These are phyloP conservation scores for Tremellales sp. DNA, from an alignment of 1,284 basidiomycete species.

Conservation along the genomic window DNA sequence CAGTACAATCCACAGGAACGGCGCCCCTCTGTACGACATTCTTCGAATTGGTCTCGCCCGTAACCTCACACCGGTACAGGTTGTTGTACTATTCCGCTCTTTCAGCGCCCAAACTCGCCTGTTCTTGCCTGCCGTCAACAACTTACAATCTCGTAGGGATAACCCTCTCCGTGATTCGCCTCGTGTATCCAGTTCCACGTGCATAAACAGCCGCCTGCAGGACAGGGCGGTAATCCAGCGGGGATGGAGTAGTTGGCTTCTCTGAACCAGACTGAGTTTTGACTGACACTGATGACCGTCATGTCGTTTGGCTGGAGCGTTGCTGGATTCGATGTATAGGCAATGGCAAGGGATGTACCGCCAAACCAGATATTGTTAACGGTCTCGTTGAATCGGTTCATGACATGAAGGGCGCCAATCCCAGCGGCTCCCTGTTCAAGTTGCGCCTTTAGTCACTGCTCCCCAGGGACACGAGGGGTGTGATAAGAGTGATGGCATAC, in stretches of 20 bases:
- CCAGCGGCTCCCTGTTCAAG: neutral
- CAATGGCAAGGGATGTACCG: conserved; percentile 65
- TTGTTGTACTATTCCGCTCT: conserved; percentile 57
- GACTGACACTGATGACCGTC: conserved; percentile 67
- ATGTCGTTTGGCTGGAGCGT: conserved; percentile 63
- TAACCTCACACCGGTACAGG: conserved; percentile 67
- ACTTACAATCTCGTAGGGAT: conserved; percentile 19
- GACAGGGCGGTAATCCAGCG: conserved; percentile 62
- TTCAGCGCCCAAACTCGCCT: neutral
- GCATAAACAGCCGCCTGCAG: conserved; percentile 59
- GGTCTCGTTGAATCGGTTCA: conserved; percentile 39
- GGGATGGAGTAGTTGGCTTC: conserved; percentile 62
- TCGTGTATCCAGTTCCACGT: conserved; percentile 68
- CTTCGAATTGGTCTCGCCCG: conserved; percentile 50
- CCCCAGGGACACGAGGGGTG: no score
- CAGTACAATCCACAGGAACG: conserved; percentile 34
- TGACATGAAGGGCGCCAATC: conserved; percentile 5
- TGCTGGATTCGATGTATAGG: conserved; percentile 59
- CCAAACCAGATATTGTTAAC: conserved; percentile 37
- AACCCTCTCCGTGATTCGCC: conserved; percentile 17
- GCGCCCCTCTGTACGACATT: conserved; percentile 54
- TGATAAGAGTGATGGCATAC: conserved; percentile 43
- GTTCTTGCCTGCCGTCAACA: neutral
- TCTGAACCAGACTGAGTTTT: conserved; percentile 65
- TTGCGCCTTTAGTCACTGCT: neutral